Evolutionary conservation across 139 green algal genomes (phyloP).

Genomic region (Limnomonas spitsbergensis): DNA sequence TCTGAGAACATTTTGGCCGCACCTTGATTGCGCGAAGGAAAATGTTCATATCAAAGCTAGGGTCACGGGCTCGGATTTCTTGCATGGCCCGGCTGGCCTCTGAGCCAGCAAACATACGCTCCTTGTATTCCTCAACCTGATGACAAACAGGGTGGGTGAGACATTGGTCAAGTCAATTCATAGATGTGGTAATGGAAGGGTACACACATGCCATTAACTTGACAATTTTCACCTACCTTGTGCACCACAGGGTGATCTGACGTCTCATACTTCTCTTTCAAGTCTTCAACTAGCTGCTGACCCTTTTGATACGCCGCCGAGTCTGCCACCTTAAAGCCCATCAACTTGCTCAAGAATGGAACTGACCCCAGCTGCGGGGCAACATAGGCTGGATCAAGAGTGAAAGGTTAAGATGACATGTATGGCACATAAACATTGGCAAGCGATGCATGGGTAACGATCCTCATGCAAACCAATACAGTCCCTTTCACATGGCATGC

Average conservation of each 20-base stretch:
- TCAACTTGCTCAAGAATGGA: constrained; percentile 29
- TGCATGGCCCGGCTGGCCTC: constrained; percentile 68
- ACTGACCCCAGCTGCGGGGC: constrained; percentile 17
- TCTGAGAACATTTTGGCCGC: neutral
- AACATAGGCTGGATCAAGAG: neutral
- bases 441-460: neutral
- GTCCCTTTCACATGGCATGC: neutral
- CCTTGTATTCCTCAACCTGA: constrained; percentile 65
- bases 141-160: neutral
- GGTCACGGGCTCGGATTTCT: constrained; percentile 78
- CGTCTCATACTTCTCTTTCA: constrained; percentile 90
- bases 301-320: constrained; percentile 47
- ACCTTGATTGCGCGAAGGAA: constrained; percentile 55
- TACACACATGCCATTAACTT: no score
- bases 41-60: constrained; percentile 83
- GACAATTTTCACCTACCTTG: no score
- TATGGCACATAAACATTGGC: neutral
- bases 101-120: constrained; percentile 63
- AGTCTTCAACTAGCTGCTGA: constrained; percentile 73
- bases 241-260: constrained; percentile 88
- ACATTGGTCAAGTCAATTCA: no score
- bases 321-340: constrained; percentile 27
- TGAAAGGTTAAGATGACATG: neutral
- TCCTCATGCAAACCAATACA: neutral
- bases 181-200: neutral